Base-by-base conservation (phyloP, 1,284 basidiomycete species). In the Rhodotorula sp. region DNA sequence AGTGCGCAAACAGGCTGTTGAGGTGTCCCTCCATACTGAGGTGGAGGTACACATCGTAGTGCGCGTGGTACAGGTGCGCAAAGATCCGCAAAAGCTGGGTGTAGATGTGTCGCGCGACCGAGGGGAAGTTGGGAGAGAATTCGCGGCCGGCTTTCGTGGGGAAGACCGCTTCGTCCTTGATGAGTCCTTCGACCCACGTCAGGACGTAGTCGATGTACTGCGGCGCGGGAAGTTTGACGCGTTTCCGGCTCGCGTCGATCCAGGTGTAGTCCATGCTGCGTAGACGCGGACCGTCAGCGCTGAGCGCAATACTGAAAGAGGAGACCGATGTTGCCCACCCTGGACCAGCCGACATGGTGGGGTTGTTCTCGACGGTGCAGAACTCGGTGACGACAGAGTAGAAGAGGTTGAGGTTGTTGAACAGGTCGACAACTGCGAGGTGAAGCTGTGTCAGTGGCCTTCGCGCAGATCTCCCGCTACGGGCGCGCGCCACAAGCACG, bases 121-220 rank as follows among this genome's bases (percentile, higher is more conserved):
- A 88, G 1, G 93, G 90, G 82, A 99, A 99, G 24, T 86, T 87
- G 59, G 86, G 87, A 10, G 92, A 89, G 80, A 99, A 99, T 68
- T 95, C 91, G 60, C 90, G 89, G n/a, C 90, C 90, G 55, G 92
- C 90, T 82, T 96, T 97, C 13, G 94, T 97, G 2, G 95, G 95
- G 83, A 99, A 99, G 37, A 90, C 88, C 69, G 83, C 86, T 77
- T 97, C 94, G 81, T 98, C 95, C 76, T 94, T 89, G 48, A 98
- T 85, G 37, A 96, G 83, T 77, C 94, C 94, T 78, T 97, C 93
- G 9, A 96, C 87, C 94, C 94, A 98, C 46, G 92, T 94, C 91
- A 98, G 94, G 73, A 98, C 94, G 80, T 95, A 99, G 83, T 99
- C 95, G 73, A 98, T 94, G 81, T 99, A 98, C 34, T 93, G 95